Evolutionary conservation across 495 filamentous ascomycete genomes (phyloP), one percentile per base, ranked within the genome.

Genomic region (Podospora didyma): DNA sequence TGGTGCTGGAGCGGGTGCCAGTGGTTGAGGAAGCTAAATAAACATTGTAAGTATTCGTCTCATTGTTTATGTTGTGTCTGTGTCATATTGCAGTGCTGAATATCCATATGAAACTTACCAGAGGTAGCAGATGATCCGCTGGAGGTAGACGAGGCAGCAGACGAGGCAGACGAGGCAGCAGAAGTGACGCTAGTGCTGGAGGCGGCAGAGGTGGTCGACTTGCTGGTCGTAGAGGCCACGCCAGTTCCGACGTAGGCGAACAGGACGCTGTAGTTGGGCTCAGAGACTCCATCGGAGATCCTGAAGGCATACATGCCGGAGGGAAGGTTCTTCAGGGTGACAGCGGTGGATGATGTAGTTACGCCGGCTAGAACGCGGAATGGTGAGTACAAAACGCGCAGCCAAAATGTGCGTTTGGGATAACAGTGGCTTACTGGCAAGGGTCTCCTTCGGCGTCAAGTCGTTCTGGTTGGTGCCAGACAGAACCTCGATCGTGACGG

Each of bases 221-320:
- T 31, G 26, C 26, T 31, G 26, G 4, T 31, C 52, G 44, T 67
- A 51, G 60, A 44, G 39, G 65, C 45, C 51, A 53, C 51, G 46
- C 50, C 67, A 20, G 63, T 64, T 58, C 73, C 72, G 5, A 24
- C 16, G 46, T 73, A 62, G 14, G 53, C 3, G 59, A 76, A 77
- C 57, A 66, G 65, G 26, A 55, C 1, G 62, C 70, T 75, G 69
- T 68, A 80, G 74, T 80, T 80, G 51, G 60, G 56, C 19, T 68
- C 63, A 23, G 26, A 51, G 28, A 46, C 65, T 35, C 63, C 61
- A 46, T 67, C 70, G 26, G 24, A 46, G 63, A 80, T 75, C 66
- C 69, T 58, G 57, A 80, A 62, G 61, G 74, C 75, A 53, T 79
- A 80, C 24, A 62, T 69, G 59, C 66, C 77, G 16, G 71, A 65